These are phyloP conservation scores for Sutorius eximius DNA, from an alignment of 1,284 basidiomycete genomes.

Conservation along the genomic window DNA sequence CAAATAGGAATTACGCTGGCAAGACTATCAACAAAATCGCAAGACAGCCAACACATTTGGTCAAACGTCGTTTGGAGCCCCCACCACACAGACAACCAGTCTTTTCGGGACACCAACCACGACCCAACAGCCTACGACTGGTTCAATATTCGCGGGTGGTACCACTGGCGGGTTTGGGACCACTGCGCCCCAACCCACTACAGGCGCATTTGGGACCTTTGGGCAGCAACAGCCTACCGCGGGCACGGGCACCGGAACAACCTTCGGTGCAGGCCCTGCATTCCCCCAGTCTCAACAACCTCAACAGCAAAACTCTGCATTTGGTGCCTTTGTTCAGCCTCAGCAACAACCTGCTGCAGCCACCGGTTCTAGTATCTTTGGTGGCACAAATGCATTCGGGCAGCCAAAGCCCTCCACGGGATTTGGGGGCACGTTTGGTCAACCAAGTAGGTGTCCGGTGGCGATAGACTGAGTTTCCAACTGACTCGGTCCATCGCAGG, in stretches of 20 bases:
- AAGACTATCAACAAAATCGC: constrained; percentile 76
- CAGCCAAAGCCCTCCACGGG: constrained; percentile 41
- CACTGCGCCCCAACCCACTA: constrained; percentile 25
- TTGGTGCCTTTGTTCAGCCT: constrained; percentile 44
- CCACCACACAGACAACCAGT: constrained; percentile 26
- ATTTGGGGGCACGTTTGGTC: constrained; percentile 41
- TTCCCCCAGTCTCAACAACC: constrained; percentile 41
- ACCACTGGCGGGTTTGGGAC: constrained; percentile 40
- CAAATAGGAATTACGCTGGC: constrained; percentile 64
- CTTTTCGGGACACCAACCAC: constrained; percentile 45
- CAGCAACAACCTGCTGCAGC: constrained; percentile 26
- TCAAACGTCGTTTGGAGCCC: constrained; percentile 37
- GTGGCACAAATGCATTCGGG: constrained; percentile 35
- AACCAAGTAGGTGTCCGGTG: constrained; percentile 24
- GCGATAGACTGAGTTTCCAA: not conserved
- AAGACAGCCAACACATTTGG: constrained; percentile 60
- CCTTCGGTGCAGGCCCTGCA: constrained; percentile 41
- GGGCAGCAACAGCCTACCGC: constrained; percentile 29
- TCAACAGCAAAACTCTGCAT: constrained; percentile 25
- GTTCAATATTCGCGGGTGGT: constrained; percentile 33
- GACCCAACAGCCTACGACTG: constrained; percentile 35
- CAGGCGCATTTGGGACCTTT: constrained; percentile 33
- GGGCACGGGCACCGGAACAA: constrained; percentile 37
- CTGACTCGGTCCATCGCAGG: constrained; percentile 13
- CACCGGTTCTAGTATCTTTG: constrained; percentile 41